phyloP scores from a whole-genome alignment of 345 rosid genomes.

The Acer negundo region DNA sequence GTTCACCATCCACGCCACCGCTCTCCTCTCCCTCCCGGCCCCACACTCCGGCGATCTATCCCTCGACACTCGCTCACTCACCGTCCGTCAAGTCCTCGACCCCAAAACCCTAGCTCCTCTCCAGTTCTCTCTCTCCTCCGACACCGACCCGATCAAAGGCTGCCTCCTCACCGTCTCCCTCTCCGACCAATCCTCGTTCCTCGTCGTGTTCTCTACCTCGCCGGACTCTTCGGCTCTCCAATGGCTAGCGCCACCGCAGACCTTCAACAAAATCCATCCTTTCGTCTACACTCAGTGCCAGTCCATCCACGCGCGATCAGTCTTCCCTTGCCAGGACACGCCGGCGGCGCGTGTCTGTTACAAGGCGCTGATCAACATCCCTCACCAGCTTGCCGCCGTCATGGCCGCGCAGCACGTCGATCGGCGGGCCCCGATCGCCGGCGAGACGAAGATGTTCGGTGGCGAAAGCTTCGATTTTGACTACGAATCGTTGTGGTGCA shows the following conservation, averaged over 20 bases:
- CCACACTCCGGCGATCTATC: conserved; percentile 50
- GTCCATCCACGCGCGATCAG: conserved; percentile 82
- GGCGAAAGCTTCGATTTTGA: conserved; percentile 17
- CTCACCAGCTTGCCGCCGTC: conserved; percentile 68
- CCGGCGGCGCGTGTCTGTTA: conserved; percentile 84
- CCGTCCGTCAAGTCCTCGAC: conserved; percentile 43
- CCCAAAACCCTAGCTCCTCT: conserved; percentile 46
- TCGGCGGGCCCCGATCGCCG: conserved; percentile 56
- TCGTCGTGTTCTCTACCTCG: conserved; percentile 60
- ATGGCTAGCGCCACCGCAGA: conserved; percentile 79
- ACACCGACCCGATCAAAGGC: conserved; percentile 57
- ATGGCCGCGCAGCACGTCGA: conserved; percentile 80
- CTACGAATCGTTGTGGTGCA: conserved; percentile 54
- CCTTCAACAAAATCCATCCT: conserved; percentile 65
- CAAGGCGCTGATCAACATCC: conserved; percentile 65
- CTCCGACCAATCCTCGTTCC: conserved; percentile 38
- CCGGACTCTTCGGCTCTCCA: conserved; percentile 85
- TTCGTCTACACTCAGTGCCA: conserved; percentile 94
- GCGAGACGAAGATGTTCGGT: conserved; percentile 42
- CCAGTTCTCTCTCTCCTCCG: conserved; percentile 44
- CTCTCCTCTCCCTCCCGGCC: conserved; percentile 63
- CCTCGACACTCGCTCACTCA: conserved; percentile 75
- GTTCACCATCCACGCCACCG: conserved; percentile 73
- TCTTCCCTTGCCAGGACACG: conserved; percentile 94
- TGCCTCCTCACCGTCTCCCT: conserved; percentile 46